Base-by-base conservation (phyloP, 1,139 yeast species). In the Pichia sp. region DNA sequence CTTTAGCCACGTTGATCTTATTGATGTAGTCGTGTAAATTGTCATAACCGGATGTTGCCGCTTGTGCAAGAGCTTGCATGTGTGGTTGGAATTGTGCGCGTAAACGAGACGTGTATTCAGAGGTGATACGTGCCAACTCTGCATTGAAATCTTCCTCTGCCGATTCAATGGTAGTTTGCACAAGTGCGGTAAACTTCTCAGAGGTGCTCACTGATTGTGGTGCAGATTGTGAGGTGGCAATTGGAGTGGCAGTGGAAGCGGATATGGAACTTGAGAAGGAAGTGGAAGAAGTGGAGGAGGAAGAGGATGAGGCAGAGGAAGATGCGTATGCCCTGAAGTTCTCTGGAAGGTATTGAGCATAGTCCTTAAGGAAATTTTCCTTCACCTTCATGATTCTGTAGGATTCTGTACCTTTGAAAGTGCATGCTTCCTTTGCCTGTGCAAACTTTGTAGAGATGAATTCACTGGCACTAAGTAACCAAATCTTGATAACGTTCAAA, bases 1-100 rank as follows among this genome's bases (percentile, higher is more conserved):
- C 71, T 29, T 62, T 60, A 38, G 68, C 70, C 44, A 72, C 68
- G 49, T 75, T 68, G 37, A 80, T 72, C 20, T 65, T 63, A 30
- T 56, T 53, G 24, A 77, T 70, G 45, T 68, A 59, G 32, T 56
- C 55, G 45, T 72, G 69, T 36, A 77, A 58, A 4, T 55, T 57
- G 39, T 64, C 63, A 53, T 74, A 77, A 30, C 67, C 66, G 14
- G 51, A 45, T 42, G 67, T 67, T 40, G 70, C 67, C 3, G 50
- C 50, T n/a, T 50, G 53, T 39, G 74, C 70, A 32, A 77, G 55
- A 2, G 53, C 44, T 42, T 66, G 66, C 36, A 78, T 58, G 21
- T 56, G 55, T 1, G 58, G 58, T 11, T 69, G 63, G 18, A 77
- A 51, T 3, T 49, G 44, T 5, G 66, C 66, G 35, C 60, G 62